phyloP scores from a whole-genome alignment of 1,284 basidiomycete genomes.

The Serendipita sp. region DNA sequence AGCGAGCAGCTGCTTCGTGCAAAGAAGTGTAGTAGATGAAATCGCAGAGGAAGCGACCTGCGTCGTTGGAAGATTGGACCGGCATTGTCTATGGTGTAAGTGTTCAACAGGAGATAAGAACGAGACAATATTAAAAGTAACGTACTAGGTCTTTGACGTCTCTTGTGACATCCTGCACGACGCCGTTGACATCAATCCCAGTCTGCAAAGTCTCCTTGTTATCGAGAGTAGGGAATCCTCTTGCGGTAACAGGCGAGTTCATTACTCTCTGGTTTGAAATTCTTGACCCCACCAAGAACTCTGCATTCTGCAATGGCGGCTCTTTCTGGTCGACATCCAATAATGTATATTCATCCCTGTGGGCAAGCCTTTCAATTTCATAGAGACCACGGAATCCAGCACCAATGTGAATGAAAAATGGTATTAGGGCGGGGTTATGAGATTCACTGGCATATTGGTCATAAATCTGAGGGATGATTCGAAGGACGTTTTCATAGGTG shows the following conservation, averaged over 20 bases:
- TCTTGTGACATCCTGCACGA: not conserved
- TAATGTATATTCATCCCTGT: constrained; percentile 57
- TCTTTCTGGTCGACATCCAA: constrained; percentile 47
- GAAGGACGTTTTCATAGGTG: constrained; percentile 45
- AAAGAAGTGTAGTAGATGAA: constrained; percentile 66
- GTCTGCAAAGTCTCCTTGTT: not conserved
- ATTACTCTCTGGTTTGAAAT: not conserved
- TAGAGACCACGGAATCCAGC: constrained; percentile 50
- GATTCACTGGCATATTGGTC: constrained; percentile 33
- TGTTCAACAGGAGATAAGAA: not conserved
- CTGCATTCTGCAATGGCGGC: constrained; percentile 31
- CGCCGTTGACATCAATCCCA: not conserved
- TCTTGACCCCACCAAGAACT: not conserved
- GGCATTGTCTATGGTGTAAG: constrained; percentile 21
- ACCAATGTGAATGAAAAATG: constrained; percentile 55
- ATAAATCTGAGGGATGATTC: constrained; percentile 44
- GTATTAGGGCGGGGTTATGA: constrained; percentile 18
- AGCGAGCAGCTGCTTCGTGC: constrained; percentile 44
- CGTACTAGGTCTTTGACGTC: not conserved
- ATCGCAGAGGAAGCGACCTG: constrained; percentile 61
- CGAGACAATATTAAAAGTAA: not conserved
- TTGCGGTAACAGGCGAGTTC: not conserved
- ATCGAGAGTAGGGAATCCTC: not conserved
- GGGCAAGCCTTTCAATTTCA: constrained; percentile 49
- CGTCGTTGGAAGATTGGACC: constrained; percentile 58